Percentiles rank a stretch among this genome's conserved stretches.
These are phyloP conservation scores for Erodium texanum DNA, from an alignment of 441 rosid genomes.

Conservation along the genomic window DNA sequence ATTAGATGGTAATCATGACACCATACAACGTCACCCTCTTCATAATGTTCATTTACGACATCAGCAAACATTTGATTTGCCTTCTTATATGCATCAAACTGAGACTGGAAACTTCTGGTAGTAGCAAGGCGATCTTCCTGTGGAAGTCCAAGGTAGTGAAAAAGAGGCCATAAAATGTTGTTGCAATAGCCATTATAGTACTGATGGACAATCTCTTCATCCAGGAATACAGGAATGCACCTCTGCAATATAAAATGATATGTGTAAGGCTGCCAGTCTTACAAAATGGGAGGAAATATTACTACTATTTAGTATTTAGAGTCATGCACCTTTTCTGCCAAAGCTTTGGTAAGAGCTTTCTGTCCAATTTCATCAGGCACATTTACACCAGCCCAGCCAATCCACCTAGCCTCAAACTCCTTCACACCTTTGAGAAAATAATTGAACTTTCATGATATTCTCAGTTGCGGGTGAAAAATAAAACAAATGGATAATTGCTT, in stretches of 20 bases:
- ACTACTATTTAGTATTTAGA: not conserved
- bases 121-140: slow-evolving; percentile 99
- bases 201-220: slow-evolving; percentile 97
- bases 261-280: not conserved
- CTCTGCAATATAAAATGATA: slow-evolving; percentile 36
- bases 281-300: not conserved
- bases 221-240: slow-evolving; percentile 98
- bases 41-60: slow-evolving; percentile 81
- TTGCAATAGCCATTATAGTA: slow-evolving; percentile 99
- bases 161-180: slow-evolving; percentile 96
- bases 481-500: not conserved
- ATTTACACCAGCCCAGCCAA: slow-evolving; percentile 99
- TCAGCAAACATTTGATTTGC: slow-evolving; percentile 99
- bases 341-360: slow-evolving; percentile 77
- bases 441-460: slow-evolving; percentile 28
- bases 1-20: slow-evolving; percentile 99
- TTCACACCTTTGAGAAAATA: slow-evolving; percentile 63
- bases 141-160: slow-evolving; percentile 97
- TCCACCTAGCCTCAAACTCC: slow-evolving; percentile 98
- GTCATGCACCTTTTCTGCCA: slow-evolving; percentile 87
- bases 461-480: slow-evolving; percentile 11
- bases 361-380: slow-evolving; percentile 98
- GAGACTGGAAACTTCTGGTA: slow-evolving; percentile 95
- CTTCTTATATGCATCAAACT: slow-evolving; percentile 87
- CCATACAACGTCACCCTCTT: slow-evolving; percentile 99